Base-by-base conservation (phyloP, 2,329 filamentous ascomycete genomes). In the Fusarium fujikuroi region DNA sequence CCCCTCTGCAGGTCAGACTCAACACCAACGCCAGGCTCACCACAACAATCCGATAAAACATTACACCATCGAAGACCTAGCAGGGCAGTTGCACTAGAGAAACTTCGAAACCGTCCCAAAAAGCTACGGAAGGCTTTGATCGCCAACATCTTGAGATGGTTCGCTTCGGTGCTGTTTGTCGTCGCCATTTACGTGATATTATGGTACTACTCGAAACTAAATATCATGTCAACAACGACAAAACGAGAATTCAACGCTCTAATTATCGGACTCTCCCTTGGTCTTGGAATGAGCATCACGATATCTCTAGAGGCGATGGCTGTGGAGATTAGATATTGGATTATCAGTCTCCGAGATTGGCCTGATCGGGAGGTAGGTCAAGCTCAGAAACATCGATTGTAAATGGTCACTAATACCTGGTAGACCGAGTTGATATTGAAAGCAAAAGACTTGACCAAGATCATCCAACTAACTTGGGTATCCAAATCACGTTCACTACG, bases 291-390 rank as follows among this genome's bases (percentile, higher is more conserved):
- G 54, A 83, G 83, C 53, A 81, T 86, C 46, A 81, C 82, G 5
- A 84, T 79, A 69, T 80, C 81, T 11, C 78, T 87, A 28, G 85
- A 85, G 63, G 80, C 80, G 34, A 83, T 86, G 80, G 81, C 84
- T 7, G 75, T 80, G 19, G 84, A 85, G 66, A 76, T 85, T 67
- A 79, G 85, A n/a, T 87, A 85, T 84, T 85, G 83, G 77, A 81
- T 86, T 34, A 72, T 87, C 46, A 81, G 80, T 63, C 75, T 78
- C 14, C 76, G 79, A 9, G 78, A 80, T 43, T 79, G 83, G 66
- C 81, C 80, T 39, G 75, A 82, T 44, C 75, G 75, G 9, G 85
- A 87, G 78, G 84, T 84, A 57, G n/a, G 78, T 5, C 14, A 18
- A 44, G 12, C n/a, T 25, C 15, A 23, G 19, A 34, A 30, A 3